These are phyloP conservation scores for Trichophyton verrucosum DNA, from an alignment of 2,329 filamentous ascomycete genomes.

Conservation along the genomic window DNA sequence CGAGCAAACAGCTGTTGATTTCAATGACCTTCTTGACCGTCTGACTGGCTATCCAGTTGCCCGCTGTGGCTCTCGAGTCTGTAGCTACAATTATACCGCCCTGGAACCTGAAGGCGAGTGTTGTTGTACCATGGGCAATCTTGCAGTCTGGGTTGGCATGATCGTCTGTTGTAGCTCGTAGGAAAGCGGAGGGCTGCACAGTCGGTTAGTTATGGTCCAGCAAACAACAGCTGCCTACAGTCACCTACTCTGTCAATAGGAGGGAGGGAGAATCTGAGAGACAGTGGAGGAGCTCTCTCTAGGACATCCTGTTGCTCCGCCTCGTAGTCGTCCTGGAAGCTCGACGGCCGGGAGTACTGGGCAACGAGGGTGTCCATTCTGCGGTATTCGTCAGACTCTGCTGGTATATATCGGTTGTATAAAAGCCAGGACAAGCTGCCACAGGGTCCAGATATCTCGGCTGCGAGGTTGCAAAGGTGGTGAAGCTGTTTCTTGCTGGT, in stretches of 20 bases:
- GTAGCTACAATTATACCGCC: conserved; percentile 97
- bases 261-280: conserved; percentile 88
- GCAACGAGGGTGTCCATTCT: conserved; percentile 86
- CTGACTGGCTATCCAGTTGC: conserved; percentile 98
- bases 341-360: conserved; percentile 71
- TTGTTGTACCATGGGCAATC: conserved; percentile 97
- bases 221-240: not conserved
- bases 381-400: not conserved
- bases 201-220: not conserved
- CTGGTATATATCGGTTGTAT: not conserved
- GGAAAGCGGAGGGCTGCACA: conserved; percentile 72
- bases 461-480: not conserved
- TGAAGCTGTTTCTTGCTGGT: not conserved
- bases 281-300: conserved; percentile 61
- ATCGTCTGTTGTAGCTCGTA: conserved; percentile 94
- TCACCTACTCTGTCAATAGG: conserved; percentile 67
- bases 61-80: conserved; percentile 90
- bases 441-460: not conserved
- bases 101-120: conserved; percentile 94
- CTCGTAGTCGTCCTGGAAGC: conserved; percentile 60
- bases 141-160: conserved; percentile 94
- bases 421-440: not conserved
- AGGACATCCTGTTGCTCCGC: conserved; percentile 63
- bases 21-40: conserved; percentile 99
- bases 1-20: conserved; percentile 86